phyloP scores from a whole-genome alignment of 257 asterid species.

The Solanum piurae region DNA sequence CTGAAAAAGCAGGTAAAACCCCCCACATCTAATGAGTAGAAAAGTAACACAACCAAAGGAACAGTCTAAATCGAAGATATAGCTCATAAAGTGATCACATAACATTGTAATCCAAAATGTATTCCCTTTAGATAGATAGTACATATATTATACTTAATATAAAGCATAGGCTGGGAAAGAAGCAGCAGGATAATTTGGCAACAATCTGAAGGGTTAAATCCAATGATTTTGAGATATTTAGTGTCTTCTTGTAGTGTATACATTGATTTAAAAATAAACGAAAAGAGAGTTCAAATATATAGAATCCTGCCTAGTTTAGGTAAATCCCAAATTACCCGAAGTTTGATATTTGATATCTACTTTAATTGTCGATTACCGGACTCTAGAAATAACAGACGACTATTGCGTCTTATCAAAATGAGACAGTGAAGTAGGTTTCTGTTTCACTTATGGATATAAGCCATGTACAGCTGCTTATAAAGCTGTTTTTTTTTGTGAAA shows the following conservation, averaged over 20 bases:
- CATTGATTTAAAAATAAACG: background rate
- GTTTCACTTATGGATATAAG: background rate
- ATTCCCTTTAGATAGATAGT: background rate
- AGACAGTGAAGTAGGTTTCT: background rate
- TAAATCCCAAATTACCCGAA: background rate
- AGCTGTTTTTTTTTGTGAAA: background rate
- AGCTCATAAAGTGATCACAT: background rate
- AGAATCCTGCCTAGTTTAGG: background rate
- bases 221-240: background rate
- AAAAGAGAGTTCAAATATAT: background rate
- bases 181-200: background rate
- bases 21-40: background rate
- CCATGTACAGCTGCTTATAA: background rate
- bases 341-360: background rate
- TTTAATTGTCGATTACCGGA: background rate
- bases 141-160: background rate
- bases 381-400: background rate
- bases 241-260: background rate
- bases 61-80: background rate
- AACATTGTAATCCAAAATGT: background rate
- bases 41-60: background rate
- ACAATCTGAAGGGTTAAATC: background rate
- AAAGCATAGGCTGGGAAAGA: background rate
- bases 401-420: background rate
- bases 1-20: background rate